These are phyloP conservation scores for Neurospora sp. DNA, from an alignment of 495 filamentous ascomycete species.

Conservation along the genomic window DNA sequence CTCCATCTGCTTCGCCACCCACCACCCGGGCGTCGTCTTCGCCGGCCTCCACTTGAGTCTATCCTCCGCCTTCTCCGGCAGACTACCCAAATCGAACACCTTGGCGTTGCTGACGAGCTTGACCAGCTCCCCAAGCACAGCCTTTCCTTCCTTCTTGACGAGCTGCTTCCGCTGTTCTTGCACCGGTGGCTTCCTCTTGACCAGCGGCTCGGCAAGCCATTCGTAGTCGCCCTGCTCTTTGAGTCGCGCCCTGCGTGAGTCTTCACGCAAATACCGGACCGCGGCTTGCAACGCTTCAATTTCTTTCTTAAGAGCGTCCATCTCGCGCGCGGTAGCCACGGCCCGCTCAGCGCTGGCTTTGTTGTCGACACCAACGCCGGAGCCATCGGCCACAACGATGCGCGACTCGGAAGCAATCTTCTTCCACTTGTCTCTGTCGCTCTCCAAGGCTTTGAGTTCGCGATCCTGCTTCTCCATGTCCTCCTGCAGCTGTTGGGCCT, in stretches of 20 bases:
- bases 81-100: constrained; percentile 43
- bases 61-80: constrained; percentile 42
- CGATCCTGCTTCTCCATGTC: constrained; percentile 51
- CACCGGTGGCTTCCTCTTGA: constrained; percentile 32
- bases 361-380: constrained; percentile 33
- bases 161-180: constrained; percentile 48
- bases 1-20: constrained; percentile 31
- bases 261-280: constrained; percentile 68
- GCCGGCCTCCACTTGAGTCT: constrained; percentile 38
- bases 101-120: constrained; percentile 51
- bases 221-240: constrained; percentile 51
- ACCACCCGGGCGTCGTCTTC: constrained; percentile 33
- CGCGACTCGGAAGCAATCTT: constrained; percentile 59
- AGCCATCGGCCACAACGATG: constrained; percentile 35
- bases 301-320: constrained; percentile 59
- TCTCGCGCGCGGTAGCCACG: constrained; percentile 63
- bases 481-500: constrained; percentile 51
- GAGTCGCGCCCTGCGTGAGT: constrained; percentile 56
- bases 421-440: constrained; percentile 65
- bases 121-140: constrained; percentile 61
- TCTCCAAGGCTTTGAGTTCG: constrained; percentile 46
- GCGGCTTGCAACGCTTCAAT: constrained; percentile 63
- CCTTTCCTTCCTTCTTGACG: constrained; percentile 56
- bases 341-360: constrained; percentile 47
- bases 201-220: constrained; percentile 59